Conservation (phyloP, 1,284 basidiomycete genomes). For the Cryptococcus sp. region DNA sequence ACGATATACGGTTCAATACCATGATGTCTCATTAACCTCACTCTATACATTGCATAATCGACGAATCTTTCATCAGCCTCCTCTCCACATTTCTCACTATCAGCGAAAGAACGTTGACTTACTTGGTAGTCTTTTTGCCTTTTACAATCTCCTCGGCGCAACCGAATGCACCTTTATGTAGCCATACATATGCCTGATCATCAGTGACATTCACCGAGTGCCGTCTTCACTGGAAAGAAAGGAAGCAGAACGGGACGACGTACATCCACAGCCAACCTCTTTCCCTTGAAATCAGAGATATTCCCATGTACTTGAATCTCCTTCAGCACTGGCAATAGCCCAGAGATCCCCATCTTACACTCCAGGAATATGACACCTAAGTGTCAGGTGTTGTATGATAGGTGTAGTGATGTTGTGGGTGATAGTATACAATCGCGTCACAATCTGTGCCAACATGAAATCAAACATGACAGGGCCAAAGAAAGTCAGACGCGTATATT, state of each 20-base stretch:
- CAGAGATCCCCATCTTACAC: slow-evolving; percentile 79
- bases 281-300: slow-evolving; percentile 73
- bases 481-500: neutral
- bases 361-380: no score
- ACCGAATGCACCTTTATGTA: slow-evolving; percentile 88
- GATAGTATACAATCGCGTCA: neutral
- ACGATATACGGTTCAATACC: slow-evolving; percentile 87
- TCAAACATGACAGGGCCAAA: neutral
- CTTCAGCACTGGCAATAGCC: slow-evolving; percentile 88
- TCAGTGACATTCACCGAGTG: slow-evolving; percentile 10
- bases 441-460: neutral
- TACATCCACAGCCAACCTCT: slow-evolving; percentile 52
- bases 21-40: slow-evolving; percentile 79
- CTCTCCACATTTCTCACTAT: no score
- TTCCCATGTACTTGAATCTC: slow-evolving; percentile 75
- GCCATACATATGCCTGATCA: slow-evolving; percentile 88
- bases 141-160: slow-evolving; percentile 89
- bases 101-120: slow-evolving; percentile 35
- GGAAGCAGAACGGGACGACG: neutral
- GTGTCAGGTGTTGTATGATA: no score
- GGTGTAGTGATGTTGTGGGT: neutral
- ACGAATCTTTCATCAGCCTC: slow-evolving; percentile 65
- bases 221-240: slow-evolving; percentile 25
- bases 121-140: slow-evolving; percentile 77
- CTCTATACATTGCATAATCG: slow-evolving; percentile 89